Percentiles rank a stretch among this genome's conserved stretches.
Evolutionary conservation across 2,329 filamentous ascomycete genomes (phyloP).

Genomic region (Aspergillus uvarum): DNA sequence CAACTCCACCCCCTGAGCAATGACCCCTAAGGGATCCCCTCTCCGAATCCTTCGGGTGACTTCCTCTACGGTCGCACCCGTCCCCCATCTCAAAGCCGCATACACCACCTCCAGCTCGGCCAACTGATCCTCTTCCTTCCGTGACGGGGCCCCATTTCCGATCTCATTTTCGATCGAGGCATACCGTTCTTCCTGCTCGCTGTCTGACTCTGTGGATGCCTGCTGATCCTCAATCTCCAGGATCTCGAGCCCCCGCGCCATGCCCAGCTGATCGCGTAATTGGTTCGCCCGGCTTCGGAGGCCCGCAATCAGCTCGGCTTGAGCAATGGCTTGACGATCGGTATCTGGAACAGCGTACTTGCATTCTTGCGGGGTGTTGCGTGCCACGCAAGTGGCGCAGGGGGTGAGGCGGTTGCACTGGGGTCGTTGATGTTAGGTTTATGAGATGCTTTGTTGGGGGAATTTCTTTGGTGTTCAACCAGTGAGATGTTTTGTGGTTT

Average conservation of each 20-base stretch:
- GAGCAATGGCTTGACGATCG: slow-evolving; percentile 20
- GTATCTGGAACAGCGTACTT: slow-evolving; percentile 15
- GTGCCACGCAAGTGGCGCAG: slow-evolving; percentile 19
- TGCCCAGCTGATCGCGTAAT: slow-evolving; percentile 7
- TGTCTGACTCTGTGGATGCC: not conserved
- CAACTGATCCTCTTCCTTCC: slow-evolving; percentile 1
- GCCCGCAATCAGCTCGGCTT: slow-evolving; percentile 18
- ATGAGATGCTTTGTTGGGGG: not conserved
- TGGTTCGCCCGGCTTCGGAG: slow-evolving; percentile 11
- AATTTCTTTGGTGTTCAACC: not conserved
- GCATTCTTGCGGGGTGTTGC: slow-evolving; percentile 15
- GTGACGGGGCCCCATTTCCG: not conserved
- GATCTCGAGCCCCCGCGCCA: not conserved
- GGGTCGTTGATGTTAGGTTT: not conserved
- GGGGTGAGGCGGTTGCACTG: slow-evolving; percentile 21
- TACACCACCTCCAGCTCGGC: slow-evolving; percentile 17
- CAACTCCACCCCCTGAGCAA: slow-evolving; percentile 6
- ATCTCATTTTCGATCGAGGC: no score
- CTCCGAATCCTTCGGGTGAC: slow-evolving; percentile 13
- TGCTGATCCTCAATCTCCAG: not conserved
- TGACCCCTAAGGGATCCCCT: slow-evolving; percentile 9
- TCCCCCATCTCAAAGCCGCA: slow-evolving; percentile 9
- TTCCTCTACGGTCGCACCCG: slow-evolving; percentile 10
- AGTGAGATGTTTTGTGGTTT: not conserved
- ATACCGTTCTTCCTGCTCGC: not conserved